Conservation (phyloP, 2,329 filamentous ascomycete genomes). For the Colletotrichum cuscutae region DNA sequence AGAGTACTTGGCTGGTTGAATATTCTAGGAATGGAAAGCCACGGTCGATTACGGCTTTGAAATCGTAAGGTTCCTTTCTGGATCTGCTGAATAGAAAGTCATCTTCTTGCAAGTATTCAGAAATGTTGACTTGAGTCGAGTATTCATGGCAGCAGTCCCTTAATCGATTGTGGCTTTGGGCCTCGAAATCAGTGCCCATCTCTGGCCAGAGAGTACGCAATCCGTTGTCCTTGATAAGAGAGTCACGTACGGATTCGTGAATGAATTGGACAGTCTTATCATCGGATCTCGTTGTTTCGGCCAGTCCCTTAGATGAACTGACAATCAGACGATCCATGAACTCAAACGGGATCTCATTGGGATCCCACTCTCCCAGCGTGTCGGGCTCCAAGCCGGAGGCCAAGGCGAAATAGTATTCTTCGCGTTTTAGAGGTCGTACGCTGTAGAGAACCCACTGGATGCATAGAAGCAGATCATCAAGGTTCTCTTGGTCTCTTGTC, state of each 20-base stretch:
- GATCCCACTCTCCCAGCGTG: slow-evolving; percentile 37
- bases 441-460: slow-evolving; percentile 63
- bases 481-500: slow-evolving; percentile 53
- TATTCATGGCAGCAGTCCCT: neutral
- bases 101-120: neutral
- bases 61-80: rapidly evolving
- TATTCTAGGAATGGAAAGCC: slow-evolving; percentile 17
- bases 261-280: slow-evolving; percentile 56
- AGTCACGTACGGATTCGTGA: slow-evolving; percentile 57
- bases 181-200: neutral
- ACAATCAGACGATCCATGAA: slow-evolving; percentile 42
- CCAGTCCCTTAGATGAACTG: slow-evolving; percentile 57
- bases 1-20: neutral
- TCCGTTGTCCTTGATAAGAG: slow-evolving; percentile 42
- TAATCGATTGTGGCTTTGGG: neutral
- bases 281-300: slow-evolving; percentile 47
- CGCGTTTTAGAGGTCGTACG: slow-evolving; percentile 47
- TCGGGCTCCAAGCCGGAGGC: slow-evolving; percentile 38
- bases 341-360: slow-evolving; percentile 38
- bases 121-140: neutral
- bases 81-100: neutral
- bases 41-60: neutral
- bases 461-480: slow-evolving; percentile 51
- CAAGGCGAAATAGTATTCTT: slow-evolving; percentile 51
- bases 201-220: neutral